These are phyloP conservation scores for Yarrowia bubula DNA, from an alignment of 805 yeast species.

Conservation along the genomic window DNA sequence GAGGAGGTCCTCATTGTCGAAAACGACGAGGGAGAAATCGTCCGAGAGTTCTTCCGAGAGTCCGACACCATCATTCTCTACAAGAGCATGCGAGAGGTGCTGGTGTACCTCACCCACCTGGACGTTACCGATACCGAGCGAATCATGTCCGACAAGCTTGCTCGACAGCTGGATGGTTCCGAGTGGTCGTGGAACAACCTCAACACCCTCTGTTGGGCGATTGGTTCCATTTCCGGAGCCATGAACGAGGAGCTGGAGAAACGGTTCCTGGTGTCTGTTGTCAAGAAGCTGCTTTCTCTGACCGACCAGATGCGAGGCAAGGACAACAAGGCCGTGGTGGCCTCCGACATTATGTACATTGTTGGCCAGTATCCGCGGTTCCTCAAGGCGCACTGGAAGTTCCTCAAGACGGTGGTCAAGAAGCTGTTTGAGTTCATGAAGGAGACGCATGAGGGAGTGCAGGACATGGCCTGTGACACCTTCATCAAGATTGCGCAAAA, in stretches of 20 bases:
- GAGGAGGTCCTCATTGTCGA: conserved; percentile 97
- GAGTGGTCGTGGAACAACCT: conserved; percentile 99
- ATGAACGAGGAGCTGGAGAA: conserved; percentile 98
- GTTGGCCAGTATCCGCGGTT: conserved; percentile 99
- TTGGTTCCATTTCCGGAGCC: conserved; percentile 97
- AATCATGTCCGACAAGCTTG: conserved; percentile 88
- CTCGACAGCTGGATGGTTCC: conserved; percentile 86
- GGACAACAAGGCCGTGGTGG: conserved; percentile 97
- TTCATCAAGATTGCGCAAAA: conserved; percentile 92
- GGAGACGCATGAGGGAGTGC: conserved; percentile 99
- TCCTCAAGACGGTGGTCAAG: conserved; percentile 90
- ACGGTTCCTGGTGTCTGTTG: conserved; percentile 86
- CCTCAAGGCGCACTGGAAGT: conserved; percentile 97
- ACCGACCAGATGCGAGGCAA: conserved; percentile 97
- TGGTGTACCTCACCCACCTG: conserved; percentile 92
- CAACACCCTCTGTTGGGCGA: conserved; percentile 98
- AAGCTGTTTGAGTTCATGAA: conserved; percentile 98
- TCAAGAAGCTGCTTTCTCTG: conserved; percentile 83
- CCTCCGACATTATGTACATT: conserved; percentile 99
- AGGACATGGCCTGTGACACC: conserved; percentile 99
- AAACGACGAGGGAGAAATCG: conserved; percentile 98
- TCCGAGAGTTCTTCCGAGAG: conserved; percentile 93
- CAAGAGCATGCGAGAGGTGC: conserved; percentile 91
- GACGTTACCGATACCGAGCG: conserved; percentile 91
- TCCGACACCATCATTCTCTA: conserved; percentile 94